Base-by-base conservation (phyloP, 2,329 filamentous ascomycete species). In the Aspergillus novofumigatus region DNA sequence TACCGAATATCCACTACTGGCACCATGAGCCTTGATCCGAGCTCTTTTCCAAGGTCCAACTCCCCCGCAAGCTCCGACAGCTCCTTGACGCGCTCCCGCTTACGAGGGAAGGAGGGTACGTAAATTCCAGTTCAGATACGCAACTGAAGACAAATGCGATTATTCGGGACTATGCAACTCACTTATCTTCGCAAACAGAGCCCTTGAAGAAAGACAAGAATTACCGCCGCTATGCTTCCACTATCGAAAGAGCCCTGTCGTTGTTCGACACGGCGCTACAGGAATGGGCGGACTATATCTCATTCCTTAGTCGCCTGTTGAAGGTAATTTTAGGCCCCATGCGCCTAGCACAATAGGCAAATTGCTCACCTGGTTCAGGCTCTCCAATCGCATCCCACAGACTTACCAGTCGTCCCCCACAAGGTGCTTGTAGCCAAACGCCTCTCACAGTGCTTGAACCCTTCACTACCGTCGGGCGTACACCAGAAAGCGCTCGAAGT, bases 201-300 rank as follows among this genome's bases (percentile, higher is more conserved):
- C 67, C 68, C 38, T 55, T 75, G 45, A 77, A 80, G 65, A 85
- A 84, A 66, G 84, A 88, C 69, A 88, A 87, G 65, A 78, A 75
- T 59, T 93, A 91, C 72, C 91, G 92, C 64, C 89, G 92, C 73
- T 99, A 97, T 84, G 91, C 92, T 48, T 85, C 88, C 51, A 89
- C 86, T 57, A 87, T 99, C 63, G 93, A 97, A 69, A 86, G 92
- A 73, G 90, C 92, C 35, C 82, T 99, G 60, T 85, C 89, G 49
- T 82, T 96, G 35, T 99, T 97, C 78, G 94, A 99, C 72, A 92
- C 91, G 17, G 87, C 91, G 29, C 81, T 97, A 65, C 92, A 97
- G 76, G 94, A 99, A 85, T 99, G 94, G 94, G 94, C 95, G 51
- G 94, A 99, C 77, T 99, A 99, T 72, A 99, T 99, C 69, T 96